Conservation (phyloP, 1,284 basidiomycete genomes). For the Pyrrhoderma lamaoense region DNA sequence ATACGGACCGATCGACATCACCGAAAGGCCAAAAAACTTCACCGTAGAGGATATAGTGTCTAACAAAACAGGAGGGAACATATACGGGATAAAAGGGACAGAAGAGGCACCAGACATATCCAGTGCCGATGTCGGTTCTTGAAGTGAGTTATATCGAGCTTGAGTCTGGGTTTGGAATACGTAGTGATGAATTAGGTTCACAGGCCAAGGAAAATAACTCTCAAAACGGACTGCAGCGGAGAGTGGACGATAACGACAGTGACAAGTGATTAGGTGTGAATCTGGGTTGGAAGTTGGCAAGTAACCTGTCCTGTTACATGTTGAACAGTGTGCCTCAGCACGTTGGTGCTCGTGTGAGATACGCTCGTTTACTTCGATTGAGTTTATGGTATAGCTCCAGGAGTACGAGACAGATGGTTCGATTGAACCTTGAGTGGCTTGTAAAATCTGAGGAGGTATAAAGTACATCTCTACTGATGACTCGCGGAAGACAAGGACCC, state of each 20-base stretch:
- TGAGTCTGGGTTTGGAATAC: conserved; percentile 27
- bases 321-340: neutral
- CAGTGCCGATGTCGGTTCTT: too few relatives aligned
- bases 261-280: neutral
- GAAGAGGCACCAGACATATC: conserved; percentile 27
- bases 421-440: conserved; percentile 23
- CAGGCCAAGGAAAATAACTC: conserved; percentile 57
- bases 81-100: conserved; percentile 32
- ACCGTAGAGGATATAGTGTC: conserved; percentile 51
- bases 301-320: conserved; percentile 5
- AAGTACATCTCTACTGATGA: conserved; percentile 36
- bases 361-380: conserved; percentile 31
- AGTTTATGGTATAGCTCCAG: conserved; percentile 52
- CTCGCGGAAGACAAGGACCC: conserved; percentile 35
- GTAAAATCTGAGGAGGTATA: conserved; percentile 22
- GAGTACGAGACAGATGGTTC: conserved; percentile 38
- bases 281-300: neutral
- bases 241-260: conserved; percentile 30
- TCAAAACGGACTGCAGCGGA: conserved; percentile 52
- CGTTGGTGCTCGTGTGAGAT: conserved; percentile 14
- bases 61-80: conserved; percentile 31
- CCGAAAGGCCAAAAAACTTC: conserved; percentile 47
- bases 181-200: conserved; percentile 59
- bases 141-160: too few relatives aligned
- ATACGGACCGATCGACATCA: conserved; percentile 47